phyloP scores from a whole-genome alignment of 768 basidiomycete genomes.

The Phylloporus rhodoxanthus region DNA sequence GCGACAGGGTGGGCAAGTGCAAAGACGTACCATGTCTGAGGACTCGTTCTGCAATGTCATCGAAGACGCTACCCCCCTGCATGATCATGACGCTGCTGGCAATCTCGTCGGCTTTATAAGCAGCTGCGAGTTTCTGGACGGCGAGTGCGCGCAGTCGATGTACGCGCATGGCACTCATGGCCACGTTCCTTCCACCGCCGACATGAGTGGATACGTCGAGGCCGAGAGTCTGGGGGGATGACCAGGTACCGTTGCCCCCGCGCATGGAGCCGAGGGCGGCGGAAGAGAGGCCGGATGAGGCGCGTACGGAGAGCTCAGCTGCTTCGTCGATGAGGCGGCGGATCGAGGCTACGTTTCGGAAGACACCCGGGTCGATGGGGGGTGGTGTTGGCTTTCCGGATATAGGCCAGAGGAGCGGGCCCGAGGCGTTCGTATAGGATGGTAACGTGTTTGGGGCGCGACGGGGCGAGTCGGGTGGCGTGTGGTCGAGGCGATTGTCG shows the following conservation, averaged over 20 bases:
- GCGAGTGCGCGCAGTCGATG: conserved; percentile 77
- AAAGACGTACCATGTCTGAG: conserved; percentile 53
- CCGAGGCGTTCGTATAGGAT: conserved; percentile 21
- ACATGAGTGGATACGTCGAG: conserved; percentile 51
- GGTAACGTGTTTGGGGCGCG: conserved; percentile 32
- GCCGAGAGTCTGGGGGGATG: conserved; percentile 56
- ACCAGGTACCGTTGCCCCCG: conserved; percentile 49
- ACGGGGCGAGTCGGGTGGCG: conserved; percentile 44
- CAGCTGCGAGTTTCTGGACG: conserved; percentile 80
- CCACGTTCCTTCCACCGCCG: conserved; percentile 61
- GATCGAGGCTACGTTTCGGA: conserved; percentile 68
- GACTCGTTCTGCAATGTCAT: conserved; percentile 86
- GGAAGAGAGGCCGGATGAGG: conserved; percentile 76
- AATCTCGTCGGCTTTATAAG: conserved; percentile 84
- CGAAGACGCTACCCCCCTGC: conserved; percentile 90
- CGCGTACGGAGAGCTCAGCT: conserved; percentile 81
- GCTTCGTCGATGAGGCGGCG: conserved; percentile 85
- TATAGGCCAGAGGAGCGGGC: conserved; percentile 47
- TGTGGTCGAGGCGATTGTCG: conserved; percentile 43
- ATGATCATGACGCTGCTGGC: conserved; percentile 92
- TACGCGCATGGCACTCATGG: conserved; percentile 81
- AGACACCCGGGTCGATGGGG: conserved; percentile 86
- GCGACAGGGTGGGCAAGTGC: neutral
- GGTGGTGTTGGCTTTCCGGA: conserved; percentile 72
- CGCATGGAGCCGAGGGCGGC: conserved; percentile 67